Evolutionary conservation across 2,329 filamentous ascomycete species (phyloP).

Genomic region (Cadophora luteo-olivacea): DNA sequence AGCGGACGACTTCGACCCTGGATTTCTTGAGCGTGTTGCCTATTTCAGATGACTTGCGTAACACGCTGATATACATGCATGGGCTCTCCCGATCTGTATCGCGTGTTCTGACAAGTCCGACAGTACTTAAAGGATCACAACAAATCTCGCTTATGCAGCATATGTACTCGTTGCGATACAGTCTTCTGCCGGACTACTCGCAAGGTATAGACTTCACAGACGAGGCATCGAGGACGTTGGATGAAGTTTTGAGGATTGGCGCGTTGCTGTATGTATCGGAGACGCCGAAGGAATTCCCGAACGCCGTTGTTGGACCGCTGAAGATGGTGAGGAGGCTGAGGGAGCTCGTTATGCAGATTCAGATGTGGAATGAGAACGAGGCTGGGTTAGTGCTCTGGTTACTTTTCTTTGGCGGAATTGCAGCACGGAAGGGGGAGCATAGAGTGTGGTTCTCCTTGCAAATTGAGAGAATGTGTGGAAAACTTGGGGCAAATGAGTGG

Average conservation of each 20-base stretch:
- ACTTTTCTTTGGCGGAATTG: conserved; percentile 24
- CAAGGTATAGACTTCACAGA: background rate
- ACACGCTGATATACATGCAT: conserved; percentile 19
- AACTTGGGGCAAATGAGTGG: conserved; percentile 15
- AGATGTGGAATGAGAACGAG: conserved; percentile 23
- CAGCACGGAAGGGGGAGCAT: conserved; percentile 13
- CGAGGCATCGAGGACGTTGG: conserved; percentile 9
- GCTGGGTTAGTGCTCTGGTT: conserved; percentile 23
- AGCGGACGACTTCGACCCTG: background rate
- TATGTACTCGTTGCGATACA: conserved; percentile 22
- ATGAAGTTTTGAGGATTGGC: conserved; percentile 24
- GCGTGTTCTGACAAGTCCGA: conserved; percentile 1
- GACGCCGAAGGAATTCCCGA: conserved; percentile 28
- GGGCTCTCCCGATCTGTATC: conserved; percentile 20
- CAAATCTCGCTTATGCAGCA: conserved; percentile 19
- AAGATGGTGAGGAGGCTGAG: conserved; percentile 22
- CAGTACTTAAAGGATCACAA: background rate
- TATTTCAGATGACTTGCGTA: conserved; percentile 15
- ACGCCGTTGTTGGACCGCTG: conserved; percentile 18
- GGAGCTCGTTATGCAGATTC: conserved; percentile 16
- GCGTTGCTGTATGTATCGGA: conserved; percentile 26
- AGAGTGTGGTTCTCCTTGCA: conserved; percentile 26
- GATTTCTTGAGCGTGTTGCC: conserved; percentile 5
- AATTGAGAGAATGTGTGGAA: conserved; percentile 13
- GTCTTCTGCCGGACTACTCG: conserved; percentile 10